phyloP scores from a whole-genome alignment of 1,284 basidiomycete genomes.

The Fomes fomentarius region DNA sequence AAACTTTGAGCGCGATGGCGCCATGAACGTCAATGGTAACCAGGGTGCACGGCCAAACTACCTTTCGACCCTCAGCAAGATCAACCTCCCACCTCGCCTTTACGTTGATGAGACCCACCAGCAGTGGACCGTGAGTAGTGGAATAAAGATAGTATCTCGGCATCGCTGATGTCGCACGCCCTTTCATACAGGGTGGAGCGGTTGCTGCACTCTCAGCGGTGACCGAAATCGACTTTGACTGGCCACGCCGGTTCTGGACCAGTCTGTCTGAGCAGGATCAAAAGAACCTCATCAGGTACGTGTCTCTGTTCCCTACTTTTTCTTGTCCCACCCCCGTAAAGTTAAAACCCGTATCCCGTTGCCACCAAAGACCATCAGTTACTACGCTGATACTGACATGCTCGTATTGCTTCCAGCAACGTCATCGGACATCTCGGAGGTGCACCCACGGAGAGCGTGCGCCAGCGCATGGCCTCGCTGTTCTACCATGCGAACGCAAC shows the following conservation, averaged over 20 bases:
- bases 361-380: background rate
- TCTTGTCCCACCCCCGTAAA: too few relatives aligned
- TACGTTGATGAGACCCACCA: conserved; percentile 39
- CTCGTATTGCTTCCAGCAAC: conserved; percentile 29
- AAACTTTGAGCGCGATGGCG: conserved; percentile 44
- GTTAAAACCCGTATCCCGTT: background rate
- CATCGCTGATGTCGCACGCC: background rate
- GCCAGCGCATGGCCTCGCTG: conserved; percentile 37
- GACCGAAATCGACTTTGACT: conserved; percentile 46
- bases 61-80: conserved; percentile 31
- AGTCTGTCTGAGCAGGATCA: conserved; percentile 42
- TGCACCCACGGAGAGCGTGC: conserved; percentile 35
- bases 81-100: conserved; percentile 38
- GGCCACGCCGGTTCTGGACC: conserved; percentile 44
- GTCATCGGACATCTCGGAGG: conserved; percentile 42
- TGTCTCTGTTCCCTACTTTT: too few relatives aligned
- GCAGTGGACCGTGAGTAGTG: conserved; percentile 36
- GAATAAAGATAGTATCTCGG: too few relatives aligned
- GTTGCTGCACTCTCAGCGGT: conserved; percentile 36
- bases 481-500: conserved; percentile 39
- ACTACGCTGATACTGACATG: background rate
- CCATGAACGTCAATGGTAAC: conserved; percentile 34
- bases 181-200: conserved; percentile 31
- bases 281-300: conserved; percentile 39
- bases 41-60: conserved; percentile 36